Evolutionary conservation across 768 basidiomycete genomes (phyloP), one percentile per base, ranked within the genome.

Genomic region (Leccinum sublutescens): DNA sequence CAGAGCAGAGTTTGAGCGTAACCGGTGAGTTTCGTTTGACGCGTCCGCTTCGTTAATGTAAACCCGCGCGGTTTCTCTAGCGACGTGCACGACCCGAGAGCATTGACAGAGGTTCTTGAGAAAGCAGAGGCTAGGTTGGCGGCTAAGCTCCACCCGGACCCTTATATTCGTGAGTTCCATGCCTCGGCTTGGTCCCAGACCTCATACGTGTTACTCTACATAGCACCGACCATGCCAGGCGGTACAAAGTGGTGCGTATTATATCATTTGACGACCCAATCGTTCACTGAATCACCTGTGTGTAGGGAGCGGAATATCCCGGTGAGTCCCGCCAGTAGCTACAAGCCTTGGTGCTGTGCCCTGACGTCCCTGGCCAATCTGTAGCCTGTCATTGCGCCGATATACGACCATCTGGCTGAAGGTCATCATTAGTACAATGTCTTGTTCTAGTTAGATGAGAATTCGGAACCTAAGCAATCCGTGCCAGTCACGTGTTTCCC

Each of bases 211-310:
- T 21, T 51, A 1, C 21, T 63, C 43, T 61, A 43, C 40, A 43
- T 10, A 98, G 95, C 88, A 59, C 82, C 95, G 50, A 68, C 82
- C 43, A 89, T 86, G 72, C 93, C 93, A 50, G 93, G 90, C 58
- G 95, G 95, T 59, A 94, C 93, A n/a, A 97, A 96, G 77, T 98
- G 95, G 95, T 95, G 68, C 66, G 88, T 83, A 15, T 55, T 31
- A 45, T 19, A 21, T 59, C 7, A 8, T 21, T 50, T 52, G 29
- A 15, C 0, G 5, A n/a, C 19, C 10, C 19, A 27, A 31, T 52
- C 15, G 17, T 31, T 54, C 59, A 31, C 45, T 63, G 17, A 64
- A 15, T 19, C 8, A 21, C 9, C 48, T 11, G 54, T 54, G 55
- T 81, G 56, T 81, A 83, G 91, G 91, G 91, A 93, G 75, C 87